phyloP scores from a whole-genome alignment of 1,284 basidiomycete genomes.

The Tilletia walkeri region DNA sequence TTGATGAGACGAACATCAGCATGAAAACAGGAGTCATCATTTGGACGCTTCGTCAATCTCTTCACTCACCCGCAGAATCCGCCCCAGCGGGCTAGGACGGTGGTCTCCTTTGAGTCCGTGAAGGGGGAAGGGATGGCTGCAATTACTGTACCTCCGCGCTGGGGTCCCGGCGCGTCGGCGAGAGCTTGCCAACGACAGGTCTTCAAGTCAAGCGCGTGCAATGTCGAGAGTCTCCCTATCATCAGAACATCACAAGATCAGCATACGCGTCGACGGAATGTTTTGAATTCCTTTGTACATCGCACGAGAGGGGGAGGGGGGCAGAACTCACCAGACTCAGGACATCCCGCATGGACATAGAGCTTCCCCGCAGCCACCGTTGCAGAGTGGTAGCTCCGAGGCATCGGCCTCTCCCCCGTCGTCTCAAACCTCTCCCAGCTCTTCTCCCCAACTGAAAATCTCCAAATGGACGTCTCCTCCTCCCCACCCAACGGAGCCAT shows the following conservation, averaged over 20 bases:
- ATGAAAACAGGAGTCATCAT: too few species aligned
- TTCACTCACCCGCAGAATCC: constrained; percentile 50
- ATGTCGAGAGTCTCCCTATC: constrained; percentile 29
- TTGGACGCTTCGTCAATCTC: not conserved
- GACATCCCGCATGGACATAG: constrained; percentile 61
- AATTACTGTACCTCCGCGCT: constrained; percentile 57
- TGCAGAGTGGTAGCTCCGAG: constrained; percentile 54
- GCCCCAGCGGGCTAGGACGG: constrained; percentile 31
- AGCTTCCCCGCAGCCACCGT: constrained; percentile 50
- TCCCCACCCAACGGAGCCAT: constrained; percentile 55
- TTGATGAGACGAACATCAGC: not conserved
- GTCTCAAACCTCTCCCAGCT: constrained; percentile 47
- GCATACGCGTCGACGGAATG: not conserved
- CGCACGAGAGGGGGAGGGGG: too few species aligned
- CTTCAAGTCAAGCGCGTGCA: constrained; percentile 57
- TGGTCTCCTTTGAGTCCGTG: constrained; percentile 11
- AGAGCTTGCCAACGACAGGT: constrained; percentile 54
- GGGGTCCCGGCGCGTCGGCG: constrained; percentile 57
- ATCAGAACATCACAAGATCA: too few species aligned
- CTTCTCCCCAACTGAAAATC: constrained; percentile 24
- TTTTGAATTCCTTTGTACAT: not conserved
- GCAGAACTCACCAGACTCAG: constrained; percentile 29
- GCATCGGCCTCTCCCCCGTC: constrained; percentile 45
- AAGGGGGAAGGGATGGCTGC: constrained; percentile 19
- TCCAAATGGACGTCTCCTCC: constrained; percentile 28